Percentiles rank a stretch among this genome's conserved stretches.
phyloP scores from a whole-genome alignment of 129 eudicot genomes.

The Escallonia rubra region DNA sequence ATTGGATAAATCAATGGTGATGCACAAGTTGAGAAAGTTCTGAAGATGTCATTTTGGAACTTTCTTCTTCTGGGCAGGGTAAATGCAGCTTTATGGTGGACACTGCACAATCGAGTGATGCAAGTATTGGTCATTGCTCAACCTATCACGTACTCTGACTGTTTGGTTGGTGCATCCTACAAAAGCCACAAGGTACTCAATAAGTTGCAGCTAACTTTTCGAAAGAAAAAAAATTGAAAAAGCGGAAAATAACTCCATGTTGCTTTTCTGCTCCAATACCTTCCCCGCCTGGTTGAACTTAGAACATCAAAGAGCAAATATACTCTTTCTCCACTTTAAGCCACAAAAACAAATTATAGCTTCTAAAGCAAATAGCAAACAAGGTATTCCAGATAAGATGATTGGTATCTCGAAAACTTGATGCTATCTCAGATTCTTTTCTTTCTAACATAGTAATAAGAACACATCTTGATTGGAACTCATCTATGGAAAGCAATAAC shows the following conservation, averaged over 20 bases:
- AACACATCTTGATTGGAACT: neutral
- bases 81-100: conserved; percentile 28
- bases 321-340: neutral
- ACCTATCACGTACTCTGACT: neutral
- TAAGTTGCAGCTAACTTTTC: no score
- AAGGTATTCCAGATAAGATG: neutral
- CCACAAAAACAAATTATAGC: neutral
- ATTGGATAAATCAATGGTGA: conserved; percentile 22
- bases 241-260: no score
- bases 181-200: neutral
- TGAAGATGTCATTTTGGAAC: conserved; percentile 9
- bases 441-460: neutral
- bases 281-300: neutral
- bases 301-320: neutral
- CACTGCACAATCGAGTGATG: conserved; percentile 35
- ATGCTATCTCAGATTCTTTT: neutral
- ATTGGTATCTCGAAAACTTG: neutral
- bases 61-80: conserved; percentile 29
- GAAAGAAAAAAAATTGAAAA: no score
- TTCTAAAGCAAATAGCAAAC: neutral
- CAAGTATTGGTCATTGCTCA: conserved; percentile 45
- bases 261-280: no score
- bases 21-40: conserved; percentile 35
- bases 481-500: neutral
- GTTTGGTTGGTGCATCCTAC: conserved; percentile 7